phyloP scores from a whole-genome alignment of 2,329 filamentous ascomycete species.

The Sporothrix pallida region DNA sequence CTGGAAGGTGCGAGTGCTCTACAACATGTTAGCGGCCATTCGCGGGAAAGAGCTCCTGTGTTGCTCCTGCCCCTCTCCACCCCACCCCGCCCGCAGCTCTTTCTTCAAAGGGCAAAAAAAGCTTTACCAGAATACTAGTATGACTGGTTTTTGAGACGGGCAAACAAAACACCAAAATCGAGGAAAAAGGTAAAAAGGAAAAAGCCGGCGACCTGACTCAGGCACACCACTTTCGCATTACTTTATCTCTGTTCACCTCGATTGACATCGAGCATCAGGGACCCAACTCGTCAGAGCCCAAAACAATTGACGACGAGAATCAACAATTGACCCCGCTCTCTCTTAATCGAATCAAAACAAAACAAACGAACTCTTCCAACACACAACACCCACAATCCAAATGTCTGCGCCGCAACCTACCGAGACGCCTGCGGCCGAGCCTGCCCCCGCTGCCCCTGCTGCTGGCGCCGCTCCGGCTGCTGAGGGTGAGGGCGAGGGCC shows the following conservation, averaged over 20 bases:
- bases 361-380: background rate
- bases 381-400: background rate
- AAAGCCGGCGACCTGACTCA: constrained; percentile 20
- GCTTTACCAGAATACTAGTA: background rate
- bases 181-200: background rate
- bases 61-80: constrained; percentile 11
- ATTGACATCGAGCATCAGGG: background rate
- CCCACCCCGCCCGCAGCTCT: constrained; percentile 22
- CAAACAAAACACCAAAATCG: constrained; percentile 3
- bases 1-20: background rate
- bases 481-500: constrained; percentile 52
- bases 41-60: background rate
- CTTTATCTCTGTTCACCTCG: background rate
- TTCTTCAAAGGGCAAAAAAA: constrained; percentile 23
- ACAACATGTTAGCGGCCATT: background rate
- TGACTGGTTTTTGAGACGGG: constrained; percentile 18
- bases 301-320: background rate
- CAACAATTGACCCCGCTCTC: background rate
- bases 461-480: constrained; percentile 38
- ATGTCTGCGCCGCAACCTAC: constrained; percentile 33
- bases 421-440: constrained; percentile 29
- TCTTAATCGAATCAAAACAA: background rate
- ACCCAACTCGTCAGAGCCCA: background rate
- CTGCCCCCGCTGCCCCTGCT: constrained; percentile 9
- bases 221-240: background rate